Evolutionary conservation across 371 early-diverging fungal species (phyloP).

Genomic region (Mucor irregularis): DNA sequence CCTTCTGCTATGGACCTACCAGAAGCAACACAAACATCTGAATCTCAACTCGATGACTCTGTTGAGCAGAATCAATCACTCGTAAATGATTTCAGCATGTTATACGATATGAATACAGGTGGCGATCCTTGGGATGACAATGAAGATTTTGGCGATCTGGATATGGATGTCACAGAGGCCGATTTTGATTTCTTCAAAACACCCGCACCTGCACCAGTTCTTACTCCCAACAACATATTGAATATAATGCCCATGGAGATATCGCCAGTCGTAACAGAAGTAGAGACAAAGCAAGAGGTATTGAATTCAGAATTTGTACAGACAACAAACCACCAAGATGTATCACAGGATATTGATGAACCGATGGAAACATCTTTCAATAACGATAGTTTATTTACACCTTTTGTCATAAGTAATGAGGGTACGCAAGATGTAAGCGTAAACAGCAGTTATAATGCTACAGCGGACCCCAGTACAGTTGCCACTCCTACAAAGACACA

Average conservation of each 20-base stretch:
- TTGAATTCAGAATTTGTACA: neutral
- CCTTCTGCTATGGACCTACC: too few species aligned
- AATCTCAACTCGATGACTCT: neutral
- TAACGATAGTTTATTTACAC: constrained; percentile 8
- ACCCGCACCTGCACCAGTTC: neutral
- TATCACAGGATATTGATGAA: neutral
- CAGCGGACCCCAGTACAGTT: neutral
- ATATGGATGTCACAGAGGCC: constrained; percentile 47
- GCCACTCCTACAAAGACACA: neutral
- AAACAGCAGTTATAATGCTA: neutral
- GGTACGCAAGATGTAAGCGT: neutral
- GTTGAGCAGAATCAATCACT: neutral
- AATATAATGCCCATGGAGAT: constrained; percentile 1
- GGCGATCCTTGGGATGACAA: neutral
- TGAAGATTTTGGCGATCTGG: constrained; percentile 27
- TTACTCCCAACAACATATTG: neutral
- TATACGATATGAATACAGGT: neutral
- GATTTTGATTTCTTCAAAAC: constrained; percentile 45
- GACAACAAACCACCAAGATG: too few species aligned
- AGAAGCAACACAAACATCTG: too few species aligned
- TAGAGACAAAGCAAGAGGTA: neutral
- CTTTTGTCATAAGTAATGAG: neutral
- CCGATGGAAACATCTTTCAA: neutral
- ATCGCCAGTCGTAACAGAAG: neutral
- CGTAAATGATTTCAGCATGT: neutral